phyloP scores from a whole-genome alignment of 108 stramenopile genomes.

The Nitzschia sp. region DNA sequence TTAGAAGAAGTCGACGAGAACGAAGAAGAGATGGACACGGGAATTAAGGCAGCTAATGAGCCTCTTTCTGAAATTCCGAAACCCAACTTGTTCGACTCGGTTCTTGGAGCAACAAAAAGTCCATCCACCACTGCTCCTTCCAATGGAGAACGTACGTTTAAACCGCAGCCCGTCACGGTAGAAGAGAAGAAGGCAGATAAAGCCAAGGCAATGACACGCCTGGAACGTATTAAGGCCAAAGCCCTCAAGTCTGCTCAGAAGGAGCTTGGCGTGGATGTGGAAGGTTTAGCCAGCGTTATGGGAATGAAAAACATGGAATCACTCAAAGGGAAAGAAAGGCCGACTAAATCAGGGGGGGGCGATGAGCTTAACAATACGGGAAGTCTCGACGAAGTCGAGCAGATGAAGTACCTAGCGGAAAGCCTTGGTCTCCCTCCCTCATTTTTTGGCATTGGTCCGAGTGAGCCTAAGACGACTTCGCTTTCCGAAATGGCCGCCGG shows the following conservation, averaged over 20 bases:
- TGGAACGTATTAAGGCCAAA: conserved; percentile 4
- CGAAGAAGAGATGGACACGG: too few species aligned
- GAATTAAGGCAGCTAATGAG: background rate
- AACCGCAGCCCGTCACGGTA: background rate
- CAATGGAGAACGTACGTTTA: background rate
- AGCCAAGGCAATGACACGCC: background rate
- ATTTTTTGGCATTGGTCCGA: background rate
- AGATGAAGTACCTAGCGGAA: background rate
- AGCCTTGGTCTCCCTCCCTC: background rate
- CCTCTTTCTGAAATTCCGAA: background rate
- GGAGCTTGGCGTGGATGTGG: background rate
- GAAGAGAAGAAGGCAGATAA: background rate
- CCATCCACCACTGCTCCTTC: background rate
- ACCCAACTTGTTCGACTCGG: background rate
- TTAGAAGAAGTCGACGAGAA: background rate
- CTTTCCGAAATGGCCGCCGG: background rate
- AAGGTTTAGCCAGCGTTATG: background rate
- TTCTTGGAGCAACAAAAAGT: background rate
- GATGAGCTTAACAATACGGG: background rate
- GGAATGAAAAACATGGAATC: background rate
- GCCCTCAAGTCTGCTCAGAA: background rate
- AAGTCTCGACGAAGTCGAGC: background rate
- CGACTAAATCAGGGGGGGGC: background rate
- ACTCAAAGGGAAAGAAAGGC: background rate
- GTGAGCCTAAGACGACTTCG: background rate